phyloP scores from a whole-genome alignment of 768 basidiomycete species.

The Suillus alpinus region DNA sequence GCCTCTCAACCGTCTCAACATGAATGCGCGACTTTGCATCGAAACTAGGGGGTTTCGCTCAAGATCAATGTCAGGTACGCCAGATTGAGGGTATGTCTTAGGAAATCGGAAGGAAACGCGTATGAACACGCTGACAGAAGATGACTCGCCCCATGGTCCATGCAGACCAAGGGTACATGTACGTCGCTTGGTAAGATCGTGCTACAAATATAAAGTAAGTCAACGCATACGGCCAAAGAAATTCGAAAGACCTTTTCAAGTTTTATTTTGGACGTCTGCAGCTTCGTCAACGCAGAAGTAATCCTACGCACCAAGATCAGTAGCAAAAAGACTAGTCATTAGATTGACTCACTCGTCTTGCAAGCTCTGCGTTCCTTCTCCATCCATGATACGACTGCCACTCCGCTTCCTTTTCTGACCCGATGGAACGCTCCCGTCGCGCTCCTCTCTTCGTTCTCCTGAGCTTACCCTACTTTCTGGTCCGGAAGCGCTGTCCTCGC shows the following conservation, averaged over 20 bases:
- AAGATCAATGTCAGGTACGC: conserved; percentile 73
- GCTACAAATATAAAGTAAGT: conserved; percentile 34
- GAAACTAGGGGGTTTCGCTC: conserved; percentile 83
- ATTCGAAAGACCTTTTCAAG: conserved; percentile 68
- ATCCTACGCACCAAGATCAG: conserved; percentile 46
- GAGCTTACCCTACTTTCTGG: conserved; percentile 50
- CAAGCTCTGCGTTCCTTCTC: conserved; percentile 46
- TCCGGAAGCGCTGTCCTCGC: conserved; percentile 53
- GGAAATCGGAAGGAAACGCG: conserved; percentile 91
- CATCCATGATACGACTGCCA: conserved; percentile 37
- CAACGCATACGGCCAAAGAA: background rate
- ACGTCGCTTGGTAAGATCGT: conserved; percentile 67
- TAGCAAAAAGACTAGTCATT: background rate
- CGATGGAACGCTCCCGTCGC: conserved; percentile 7
- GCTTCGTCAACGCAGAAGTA: conserved; percentile 65
- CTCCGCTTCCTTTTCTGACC: conserved; percentile 40
- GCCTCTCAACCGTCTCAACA: conserved; percentile 71
- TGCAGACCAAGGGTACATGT: conserved; percentile 84
- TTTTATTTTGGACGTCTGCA: conserved; percentile 68
- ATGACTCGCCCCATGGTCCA: conserved; percentile 88
- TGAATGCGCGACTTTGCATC: conserved; percentile 70
- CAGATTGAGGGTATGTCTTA: conserved; percentile 68
- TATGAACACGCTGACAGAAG: conserved; percentile 65
- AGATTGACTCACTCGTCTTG: conserved; percentile 65
- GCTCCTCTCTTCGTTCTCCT: conserved; percentile 10